phyloP scores from a whole-genome alignment of 176 grass and related monocot genomes.

The Zea luxurians region DNA sequence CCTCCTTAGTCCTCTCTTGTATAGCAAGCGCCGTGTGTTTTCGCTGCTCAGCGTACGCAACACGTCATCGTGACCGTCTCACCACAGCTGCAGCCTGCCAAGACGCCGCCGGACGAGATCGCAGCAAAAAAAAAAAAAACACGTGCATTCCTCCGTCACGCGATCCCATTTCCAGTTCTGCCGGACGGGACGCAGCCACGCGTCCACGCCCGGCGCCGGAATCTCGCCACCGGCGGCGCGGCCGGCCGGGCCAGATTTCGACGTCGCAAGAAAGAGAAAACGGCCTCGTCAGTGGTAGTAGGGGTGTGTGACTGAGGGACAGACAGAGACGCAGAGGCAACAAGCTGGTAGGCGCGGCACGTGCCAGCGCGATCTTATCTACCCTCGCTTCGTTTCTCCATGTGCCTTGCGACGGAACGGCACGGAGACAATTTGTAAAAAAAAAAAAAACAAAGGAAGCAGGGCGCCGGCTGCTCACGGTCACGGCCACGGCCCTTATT shows the following conservation, averaged over 20 bases:
- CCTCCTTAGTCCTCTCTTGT: too few relatives aligned
- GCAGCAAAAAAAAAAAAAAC: background rate
- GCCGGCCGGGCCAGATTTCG: too few relatives aligned
- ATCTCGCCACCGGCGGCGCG: background rate
- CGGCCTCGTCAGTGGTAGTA: too few relatives aligned
- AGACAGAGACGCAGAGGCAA: too few relatives aligned
- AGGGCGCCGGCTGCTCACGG: background rate
- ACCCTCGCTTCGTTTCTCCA: background rate
- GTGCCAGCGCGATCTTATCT: background rate
- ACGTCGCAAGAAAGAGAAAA: too few relatives aligned
- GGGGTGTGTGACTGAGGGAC: too few relatives aligned
- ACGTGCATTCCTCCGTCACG: background rate
- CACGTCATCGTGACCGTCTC: background rate
- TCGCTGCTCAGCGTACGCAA: too few relatives aligned
- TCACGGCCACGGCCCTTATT: background rate
- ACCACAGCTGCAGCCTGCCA: too few relatives aligned
- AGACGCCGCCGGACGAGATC: too few relatives aligned
- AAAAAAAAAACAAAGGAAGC: background rate
- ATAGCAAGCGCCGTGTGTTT: too few relatives aligned
- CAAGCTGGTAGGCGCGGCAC: background rate
- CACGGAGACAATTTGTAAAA: background rate
- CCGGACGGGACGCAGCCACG: background rate
- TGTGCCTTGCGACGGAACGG: background rate
- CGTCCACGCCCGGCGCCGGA: background rate
- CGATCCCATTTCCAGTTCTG: background rate